phyloP scores from a whole-genome alignment of 2,329 filamentous ascomycete genomes.

The Elsinoe arachidis region DNA sequence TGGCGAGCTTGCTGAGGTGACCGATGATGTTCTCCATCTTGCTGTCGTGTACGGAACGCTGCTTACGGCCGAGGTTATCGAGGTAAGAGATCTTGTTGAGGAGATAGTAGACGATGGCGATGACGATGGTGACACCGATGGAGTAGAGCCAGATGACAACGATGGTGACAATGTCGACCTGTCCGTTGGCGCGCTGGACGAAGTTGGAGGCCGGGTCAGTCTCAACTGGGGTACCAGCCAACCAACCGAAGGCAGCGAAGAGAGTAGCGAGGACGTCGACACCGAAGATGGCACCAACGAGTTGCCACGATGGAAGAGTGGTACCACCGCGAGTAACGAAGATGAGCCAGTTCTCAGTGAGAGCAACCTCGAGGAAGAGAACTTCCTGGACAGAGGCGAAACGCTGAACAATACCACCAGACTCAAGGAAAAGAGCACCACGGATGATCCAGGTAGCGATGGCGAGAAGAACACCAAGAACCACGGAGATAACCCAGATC shows the following conservation, averaged over 20 bases:
- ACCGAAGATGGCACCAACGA: slow-evolving; percentile 60
- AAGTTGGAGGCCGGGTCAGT: slow-evolving; percentile 33
- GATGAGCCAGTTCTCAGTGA: slow-evolving; percentile 48
- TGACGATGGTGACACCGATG: slow-evolving; percentile 57
- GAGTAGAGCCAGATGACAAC: slow-evolving; percentile 58
- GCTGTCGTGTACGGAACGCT: slow-evolving; percentile 53
- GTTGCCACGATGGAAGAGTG: slow-evolving; percentile 67
- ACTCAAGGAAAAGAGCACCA: slow-evolving; percentile 58
- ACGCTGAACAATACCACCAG: slow-evolving; percentile 66
- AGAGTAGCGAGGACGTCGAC: slow-evolving; percentile 65
- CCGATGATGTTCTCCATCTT: slow-evolving; percentile 58
- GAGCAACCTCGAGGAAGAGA: slow-evolving; percentile 44
- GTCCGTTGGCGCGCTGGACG: slow-evolving; percentile 33
- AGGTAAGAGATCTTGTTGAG: slow-evolving; percentile 52
- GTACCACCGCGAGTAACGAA: slow-evolving; percentile 52
- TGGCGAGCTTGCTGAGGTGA: slow-evolving; percentile 54
- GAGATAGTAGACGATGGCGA: slow-evolving; percentile 56
- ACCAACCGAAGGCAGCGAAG: slow-evolving; percentile 69
- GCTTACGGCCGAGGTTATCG: slow-evolving; percentile 55
- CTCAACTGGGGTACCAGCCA: slow-evolving; percentile 45
- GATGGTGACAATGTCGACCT: slow-evolving; percentile 55
- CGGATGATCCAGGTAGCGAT: slow-evolving; percentile 65
- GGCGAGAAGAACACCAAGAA: slow-evolving; percentile 60
- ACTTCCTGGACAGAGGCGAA: slow-evolving; percentile 67
- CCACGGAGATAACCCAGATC: slow-evolving; percentile 68